Base-by-base conservation (phyloP, 1,139 yeast species). In the Debaryomycetaceae sp. region DNA sequence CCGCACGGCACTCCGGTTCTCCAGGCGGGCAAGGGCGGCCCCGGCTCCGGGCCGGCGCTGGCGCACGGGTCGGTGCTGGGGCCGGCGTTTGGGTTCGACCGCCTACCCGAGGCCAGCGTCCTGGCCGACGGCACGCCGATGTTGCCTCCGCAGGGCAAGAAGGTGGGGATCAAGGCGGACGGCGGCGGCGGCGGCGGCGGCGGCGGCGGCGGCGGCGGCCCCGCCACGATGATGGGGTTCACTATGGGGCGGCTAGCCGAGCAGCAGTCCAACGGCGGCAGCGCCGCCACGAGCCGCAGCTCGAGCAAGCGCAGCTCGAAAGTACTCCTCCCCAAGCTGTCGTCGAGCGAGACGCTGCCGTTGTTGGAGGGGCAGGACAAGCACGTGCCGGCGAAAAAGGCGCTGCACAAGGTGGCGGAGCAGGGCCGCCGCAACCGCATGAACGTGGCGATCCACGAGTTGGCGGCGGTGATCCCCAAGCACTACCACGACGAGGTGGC, bases 381-480 rank as follows among this genome's bases (percentile, higher is more conserved):
- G 37, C 56, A 56, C 19, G 52, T 43, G 2, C 53, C 69, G 0
- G 65, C 71, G 18, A 80, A 82, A 51, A 80, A 80, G 44, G 83
- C 91, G 4, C 79, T 84, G 16, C 98, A 91, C 56, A 89, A 91
- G 51, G 69, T 85, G 17, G 97, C 98, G 0, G 98, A 91, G 57
- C 96, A 91, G 56, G 97, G 96, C 8, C 69, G 98, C 37, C 73
- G 98, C 45, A 88, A 89, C 53, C 67, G 98, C 42, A 82, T 91
- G 81, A 91, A 91, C 55, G 60, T 66, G 36, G 97, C 96, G 0
- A 78, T 91, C 14, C 76, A 75, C 29, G 95, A 85, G 30, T 61
- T 91, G 35, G 81, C 82, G 3, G 48, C 65, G 8, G 58, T 86
- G 40, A 70, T 91, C 16, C 94, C 95, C 0, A 75, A 78, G 11